Evolutionary conservation across 306 rosid species (phyloP).

Genomic region (Lotus japonicus): DNA sequence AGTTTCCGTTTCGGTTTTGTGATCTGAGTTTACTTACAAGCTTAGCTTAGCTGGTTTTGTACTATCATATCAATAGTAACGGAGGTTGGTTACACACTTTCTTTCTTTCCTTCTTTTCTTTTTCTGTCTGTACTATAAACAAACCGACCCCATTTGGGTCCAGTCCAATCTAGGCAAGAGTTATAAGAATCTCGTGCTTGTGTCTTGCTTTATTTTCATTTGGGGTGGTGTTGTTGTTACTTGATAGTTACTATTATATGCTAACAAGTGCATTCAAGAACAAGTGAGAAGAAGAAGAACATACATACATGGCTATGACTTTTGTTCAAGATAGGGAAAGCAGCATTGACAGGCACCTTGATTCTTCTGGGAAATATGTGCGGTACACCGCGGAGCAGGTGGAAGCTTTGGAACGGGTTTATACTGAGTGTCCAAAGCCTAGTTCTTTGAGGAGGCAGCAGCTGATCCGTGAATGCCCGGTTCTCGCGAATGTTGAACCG

Average conservation of each 20-base stretch:
- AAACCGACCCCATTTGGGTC: neutral
- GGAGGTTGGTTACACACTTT: neutral
- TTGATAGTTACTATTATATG: neutral
- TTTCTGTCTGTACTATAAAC: neutral
- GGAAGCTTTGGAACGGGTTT: constrained; percentile 88
- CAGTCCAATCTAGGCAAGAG: neutral
- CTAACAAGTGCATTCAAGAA: neutral
- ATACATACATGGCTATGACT: constrained; percentile 89
- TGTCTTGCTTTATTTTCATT: neutral
- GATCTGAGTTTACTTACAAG: too few species aligned
- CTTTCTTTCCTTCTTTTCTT: neutral
- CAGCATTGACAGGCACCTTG: constrained; percentile 75
- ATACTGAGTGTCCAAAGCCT: constrained; percentile 90
- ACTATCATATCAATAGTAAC: too few species aligned
- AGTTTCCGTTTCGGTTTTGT: neutral
- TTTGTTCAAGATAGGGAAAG: constrained; percentile 79
- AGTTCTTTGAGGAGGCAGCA: constrained; percentile 89
- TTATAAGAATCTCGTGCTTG: neutral
- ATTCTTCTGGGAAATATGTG: constrained; percentile 76
- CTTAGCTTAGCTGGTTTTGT: too few species aligned
- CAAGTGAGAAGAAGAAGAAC: neutral
- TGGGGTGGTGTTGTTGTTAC: too few species aligned
- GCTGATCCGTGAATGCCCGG: constrained; percentile 86
- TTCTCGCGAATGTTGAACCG: constrained; percentile 82
- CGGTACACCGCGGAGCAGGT: constrained; percentile 92